A percentile compares a stretch with the other conserved stretches of the same genome.
Conservation (phyloP, 495 filamentous ascomycete species). For the Aspergillus carlsbadensis region DNA sequence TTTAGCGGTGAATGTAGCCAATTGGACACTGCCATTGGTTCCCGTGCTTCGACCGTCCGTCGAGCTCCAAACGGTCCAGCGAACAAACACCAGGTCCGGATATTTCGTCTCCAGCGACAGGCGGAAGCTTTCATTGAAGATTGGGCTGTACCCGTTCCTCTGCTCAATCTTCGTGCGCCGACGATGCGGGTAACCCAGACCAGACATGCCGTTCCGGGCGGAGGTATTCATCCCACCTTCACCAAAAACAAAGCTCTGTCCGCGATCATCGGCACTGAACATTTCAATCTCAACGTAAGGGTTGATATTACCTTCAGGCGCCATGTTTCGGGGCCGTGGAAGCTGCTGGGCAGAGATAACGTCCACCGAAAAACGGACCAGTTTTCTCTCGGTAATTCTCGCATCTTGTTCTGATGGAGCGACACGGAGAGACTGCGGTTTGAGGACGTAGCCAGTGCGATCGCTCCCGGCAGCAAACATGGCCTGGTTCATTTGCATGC, state of each 20-base stretch:
- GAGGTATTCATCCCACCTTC: slow-evolving; percentile 72
- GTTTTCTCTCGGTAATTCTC: slow-evolving; percentile 59
- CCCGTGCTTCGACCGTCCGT: slow-evolving; percentile 62
- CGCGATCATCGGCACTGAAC: slow-evolving; percentile 89
- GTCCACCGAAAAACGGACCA: slow-evolving; percentile 79
- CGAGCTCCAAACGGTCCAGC: slow-evolving; percentile 87
- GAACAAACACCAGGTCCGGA: slow-evolving; percentile 89
- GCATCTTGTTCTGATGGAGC: slow-evolving; percentile 44
- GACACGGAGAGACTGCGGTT: slow-evolving; percentile 78
- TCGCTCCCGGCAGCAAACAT: slow-evolving; percentile 96
- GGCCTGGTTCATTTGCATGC: slow-evolving; percentile 93
- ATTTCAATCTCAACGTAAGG: slow-evolving; percentile 95
- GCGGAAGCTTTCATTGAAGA: slow-evolving; percentile 72
- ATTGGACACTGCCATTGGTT: slow-evolving; percentile 59
- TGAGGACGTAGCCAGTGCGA: slow-evolving; percentile 87
- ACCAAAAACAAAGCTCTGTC: slow-evolving; percentile 56
- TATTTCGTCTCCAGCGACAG: slow-evolving; percentile 85
- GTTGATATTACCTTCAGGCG: slow-evolving; percentile 72
- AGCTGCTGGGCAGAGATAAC: slow-evolving; percentile 94
- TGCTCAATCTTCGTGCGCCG: slow-evolving; percentile 73
- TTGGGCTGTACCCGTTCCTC: slow-evolving; percentile 89
- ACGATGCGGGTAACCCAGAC: slow-evolving; percentile 73
- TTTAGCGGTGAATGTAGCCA: slow-evolving; percentile 91
- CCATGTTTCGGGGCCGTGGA: slow-evolving; percentile 72
- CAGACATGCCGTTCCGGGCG: slow-evolving; percentile 65